Conservation (phyloP, 1,284 basidiomycete genomes). For the Baeospora myosura region DNA sequence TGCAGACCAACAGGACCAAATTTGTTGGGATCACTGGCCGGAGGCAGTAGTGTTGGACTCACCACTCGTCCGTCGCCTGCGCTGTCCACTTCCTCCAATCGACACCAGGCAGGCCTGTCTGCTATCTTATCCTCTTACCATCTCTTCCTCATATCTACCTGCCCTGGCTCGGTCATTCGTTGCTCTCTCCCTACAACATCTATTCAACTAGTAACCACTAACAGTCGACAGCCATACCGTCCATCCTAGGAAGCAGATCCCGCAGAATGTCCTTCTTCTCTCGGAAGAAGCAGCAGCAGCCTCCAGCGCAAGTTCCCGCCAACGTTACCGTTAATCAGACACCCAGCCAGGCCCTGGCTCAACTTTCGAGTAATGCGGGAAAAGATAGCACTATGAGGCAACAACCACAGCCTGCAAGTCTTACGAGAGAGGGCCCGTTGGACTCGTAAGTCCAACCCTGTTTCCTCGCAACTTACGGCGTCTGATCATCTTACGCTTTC, state of each 20-base stretch:
- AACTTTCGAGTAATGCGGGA: constrained; percentile 33
- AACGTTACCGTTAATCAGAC: constrained; percentile 51
- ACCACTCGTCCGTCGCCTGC: no score
- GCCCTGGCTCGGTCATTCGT: no score
- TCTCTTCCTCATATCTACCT: no score
- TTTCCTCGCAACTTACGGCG: no score
- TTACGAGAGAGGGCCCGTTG: constrained; percentile 23
- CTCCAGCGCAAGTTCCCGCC: constrained; percentile 29
- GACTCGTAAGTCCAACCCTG: constrained; percentile 32
- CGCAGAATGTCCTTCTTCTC: constrained; percentile 87
- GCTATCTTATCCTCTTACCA: no score
- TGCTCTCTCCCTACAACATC: background rate
- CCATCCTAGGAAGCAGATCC: constrained; percentile 44
- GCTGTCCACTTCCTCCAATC: no score
- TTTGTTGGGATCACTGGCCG: background rate
- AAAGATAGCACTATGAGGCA: constrained; percentile 17
- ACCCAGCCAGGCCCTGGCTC: constrained; percentile 57
- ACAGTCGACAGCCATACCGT: constrained; percentile 42
- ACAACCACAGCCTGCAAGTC: constrained; percentile 23
- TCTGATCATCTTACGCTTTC: background rate
- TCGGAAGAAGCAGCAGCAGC: constrained; percentile 63
- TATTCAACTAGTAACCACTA: constrained; percentile 1
- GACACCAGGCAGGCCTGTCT: no score
- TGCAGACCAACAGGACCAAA: background rate
- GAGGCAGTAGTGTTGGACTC: background rate